Percentiles rank a stretch among this genome's conserved stretches.
Evolutionary conservation across 805 yeast species (phyloP).

Genomic region (Ogataea ganodermae): DNA sequence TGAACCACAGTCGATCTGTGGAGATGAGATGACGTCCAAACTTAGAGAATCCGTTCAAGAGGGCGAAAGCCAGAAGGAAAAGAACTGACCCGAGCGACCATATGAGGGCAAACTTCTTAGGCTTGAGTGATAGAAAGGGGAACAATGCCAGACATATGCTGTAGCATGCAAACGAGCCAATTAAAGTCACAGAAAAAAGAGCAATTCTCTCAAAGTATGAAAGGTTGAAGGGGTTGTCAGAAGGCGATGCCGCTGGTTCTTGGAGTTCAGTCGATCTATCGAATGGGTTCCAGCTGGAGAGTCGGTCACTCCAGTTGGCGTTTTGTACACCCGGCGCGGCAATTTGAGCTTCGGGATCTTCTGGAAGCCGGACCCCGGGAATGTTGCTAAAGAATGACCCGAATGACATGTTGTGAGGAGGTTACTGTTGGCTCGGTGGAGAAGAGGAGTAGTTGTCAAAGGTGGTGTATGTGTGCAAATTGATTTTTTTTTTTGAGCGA

Average conservation of each 20-base stretch:
- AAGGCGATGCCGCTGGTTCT: slow-evolving; percentile 6
- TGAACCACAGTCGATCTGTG: slow-evolving; percentile 70
- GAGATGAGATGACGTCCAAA: slow-evolving; percentile 69
- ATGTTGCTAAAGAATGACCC: slow-evolving; percentile 18
- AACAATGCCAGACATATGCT: slow-evolving; percentile 72
- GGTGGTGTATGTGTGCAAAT: not conserved
- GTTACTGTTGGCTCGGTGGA: not conserved
- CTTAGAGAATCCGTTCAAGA: slow-evolving; percentile 80
- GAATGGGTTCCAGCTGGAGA: slow-evolving; percentile 16
- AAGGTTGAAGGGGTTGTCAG: slow-evolving; percentile 41
- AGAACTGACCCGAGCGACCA: slow-evolving; percentile 88
- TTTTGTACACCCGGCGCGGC: slow-evolving; percentile 3
- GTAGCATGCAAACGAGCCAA: slow-evolving; percentile 75
- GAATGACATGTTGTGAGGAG: slow-evolving; percentile 13
- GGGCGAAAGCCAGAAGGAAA: slow-evolving; percentile 81
- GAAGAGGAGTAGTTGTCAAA: too few species aligned
- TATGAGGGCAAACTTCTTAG: slow-evolving; percentile 77
- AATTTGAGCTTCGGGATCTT: slow-evolving; percentile 12
- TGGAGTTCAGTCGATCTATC: not conserved
- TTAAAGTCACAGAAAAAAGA: slow-evolving; percentile 72
- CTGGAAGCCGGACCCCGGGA: slow-evolving; percentile 28
- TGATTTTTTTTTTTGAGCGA: too few species aligned
- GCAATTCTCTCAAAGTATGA: slow-evolving; percentile 75
- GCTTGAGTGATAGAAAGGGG: slow-evolving; percentile 81
- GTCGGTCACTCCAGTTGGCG: slow-evolving; percentile 1